Evolutionary conservation across 148 eudicot genomes (phyloP).

Genomic region (Vaccinium darrowii): DNA sequence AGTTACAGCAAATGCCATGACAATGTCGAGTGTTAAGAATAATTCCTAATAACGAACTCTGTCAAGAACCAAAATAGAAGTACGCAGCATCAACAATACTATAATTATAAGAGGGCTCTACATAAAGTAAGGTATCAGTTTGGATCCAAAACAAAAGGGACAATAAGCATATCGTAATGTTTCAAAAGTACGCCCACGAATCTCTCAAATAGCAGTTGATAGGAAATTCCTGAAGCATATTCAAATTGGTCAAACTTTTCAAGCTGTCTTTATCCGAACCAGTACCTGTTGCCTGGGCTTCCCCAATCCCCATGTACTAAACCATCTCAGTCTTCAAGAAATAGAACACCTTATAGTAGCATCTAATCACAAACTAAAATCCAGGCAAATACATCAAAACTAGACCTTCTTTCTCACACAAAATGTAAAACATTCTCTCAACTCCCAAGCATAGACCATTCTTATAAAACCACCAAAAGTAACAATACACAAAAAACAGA

Average conservation of each 20-base stretch:
- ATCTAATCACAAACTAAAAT: conserved; percentile 2
- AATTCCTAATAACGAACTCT: background rate
- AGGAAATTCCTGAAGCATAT: background rate
- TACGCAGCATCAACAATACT: background rate
- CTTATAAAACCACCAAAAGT: background rate
- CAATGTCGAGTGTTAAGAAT: background rate
- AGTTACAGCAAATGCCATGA: background rate
- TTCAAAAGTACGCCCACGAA: background rate
- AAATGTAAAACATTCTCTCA: background rate
- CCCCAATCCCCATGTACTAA: background rate
- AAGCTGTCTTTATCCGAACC: background rate
- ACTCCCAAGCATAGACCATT: background rate
- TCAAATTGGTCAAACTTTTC: background rate
- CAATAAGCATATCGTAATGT: background rate
- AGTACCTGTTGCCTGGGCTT: background rate
- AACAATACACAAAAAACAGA: background rate
- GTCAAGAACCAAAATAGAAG: background rate
- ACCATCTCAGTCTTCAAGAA: background rate
- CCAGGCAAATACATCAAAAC: background rate
- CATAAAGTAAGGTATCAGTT: background rate
- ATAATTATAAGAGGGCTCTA: background rate
- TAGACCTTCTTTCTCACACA: background rate
- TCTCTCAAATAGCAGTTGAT: background rate
- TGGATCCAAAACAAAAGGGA: background rate
- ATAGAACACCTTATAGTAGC: background rate